Percentiles rank a stretch among this genome's conserved stretches.
These are phyloP conservation scores for Verticillium nubilum DNA, from an alignment of 2,329 filamentous ascomycete species.

Conservation along the genomic window DNA sequence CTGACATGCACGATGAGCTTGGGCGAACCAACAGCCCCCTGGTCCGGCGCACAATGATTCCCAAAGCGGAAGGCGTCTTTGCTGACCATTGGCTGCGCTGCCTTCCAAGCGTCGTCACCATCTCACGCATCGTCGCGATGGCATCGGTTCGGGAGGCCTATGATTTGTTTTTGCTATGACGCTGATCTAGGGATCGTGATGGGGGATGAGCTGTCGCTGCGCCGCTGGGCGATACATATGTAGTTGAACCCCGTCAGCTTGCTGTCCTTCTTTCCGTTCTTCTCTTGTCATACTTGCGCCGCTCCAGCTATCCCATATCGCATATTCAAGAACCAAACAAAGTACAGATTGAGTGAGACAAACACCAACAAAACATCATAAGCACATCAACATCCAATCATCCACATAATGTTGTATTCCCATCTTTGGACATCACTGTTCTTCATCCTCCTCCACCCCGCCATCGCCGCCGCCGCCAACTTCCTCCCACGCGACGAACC, in stretches of 20 bases:
- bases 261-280: too few relatives aligned
- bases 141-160: neutral
- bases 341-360: too few relatives aligned
- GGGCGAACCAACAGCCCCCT: neutral
- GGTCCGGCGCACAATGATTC: neutral
- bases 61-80: neutral
- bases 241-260: neutral
- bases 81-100: neutral
- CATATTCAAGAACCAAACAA: too few relatives aligned
- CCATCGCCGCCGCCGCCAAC: neutral
- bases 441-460: neutral
- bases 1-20: neutral
- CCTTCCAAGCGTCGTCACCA: neutral
- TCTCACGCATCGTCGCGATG: neutral
- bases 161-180: neutral
- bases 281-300: too few relatives aligned
- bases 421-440: too few relatives aligned
- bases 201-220: neutral
- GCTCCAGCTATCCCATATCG: too few relatives aligned
- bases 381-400: too few relatives aligned
- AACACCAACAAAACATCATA: too few relatives aligned
- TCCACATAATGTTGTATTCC: too few relatives aligned
- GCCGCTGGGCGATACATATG: neutral
- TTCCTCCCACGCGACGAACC: neutral
- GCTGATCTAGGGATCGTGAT: neutral